A percentile compares a stretch with the other conserved stretches of the same genome.
These are phyloP conservation scores for Leptographium wingfieldii DNA, from an alignment of 2,329 filamentous ascomycete species.

Conservation along the genomic window DNA sequence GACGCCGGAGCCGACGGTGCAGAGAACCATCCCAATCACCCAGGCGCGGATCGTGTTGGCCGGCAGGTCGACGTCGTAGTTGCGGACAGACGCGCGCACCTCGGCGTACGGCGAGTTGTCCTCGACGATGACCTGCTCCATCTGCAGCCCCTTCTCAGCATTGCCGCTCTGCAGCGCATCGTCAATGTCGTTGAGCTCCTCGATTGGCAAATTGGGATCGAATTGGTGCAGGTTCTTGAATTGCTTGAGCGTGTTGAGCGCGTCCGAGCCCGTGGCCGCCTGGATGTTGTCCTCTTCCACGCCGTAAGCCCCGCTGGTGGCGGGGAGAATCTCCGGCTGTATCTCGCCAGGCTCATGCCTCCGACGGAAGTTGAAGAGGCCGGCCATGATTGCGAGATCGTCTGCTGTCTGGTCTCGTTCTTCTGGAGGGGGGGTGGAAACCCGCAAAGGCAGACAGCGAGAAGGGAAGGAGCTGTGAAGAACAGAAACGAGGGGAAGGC, in stretches of 20 bases:
- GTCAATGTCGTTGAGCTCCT: slow-evolving; percentile 48
- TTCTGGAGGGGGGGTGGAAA: background rate
- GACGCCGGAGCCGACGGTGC: slow-evolving; percentile 43
- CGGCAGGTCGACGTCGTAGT: slow-evolving; percentile 52
- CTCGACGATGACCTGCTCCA: slow-evolving; percentile 46
- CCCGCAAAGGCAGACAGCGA: background rate
- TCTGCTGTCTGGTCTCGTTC: background rate
- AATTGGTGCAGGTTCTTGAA: slow-evolving; percentile 49
- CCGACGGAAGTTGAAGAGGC: slow-evolving; percentile 23
- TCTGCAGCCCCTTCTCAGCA: slow-evolving; percentile 40
- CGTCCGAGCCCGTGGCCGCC: slow-evolving; percentile 12
- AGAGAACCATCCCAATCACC: slow-evolving; percentile 42
- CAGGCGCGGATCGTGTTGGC: slow-evolving; percentile 51
- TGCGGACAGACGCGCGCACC: slow-evolving; percentile 52
- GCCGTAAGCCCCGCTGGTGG: background rate
- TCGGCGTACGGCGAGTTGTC: slow-evolving; percentile 52
- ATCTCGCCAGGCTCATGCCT: slow-evolving; percentile 33
- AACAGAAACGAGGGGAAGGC: background rate
- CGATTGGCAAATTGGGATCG: slow-evolving; percentile 53
- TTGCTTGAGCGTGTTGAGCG: slow-evolving; percentile 35
- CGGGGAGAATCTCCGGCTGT: slow-evolving; percentile 19
- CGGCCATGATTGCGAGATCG: slow-evolving; percentile 9
- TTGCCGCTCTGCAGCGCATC: slow-evolving; percentile 41
- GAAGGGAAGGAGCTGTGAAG: background rate
- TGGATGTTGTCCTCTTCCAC: background rate